Percentiles rank a stretch among this genome's conserved stretches.
Conservation (phyloP, 805 yeast species). For the Pichia scutulata region DNA sequence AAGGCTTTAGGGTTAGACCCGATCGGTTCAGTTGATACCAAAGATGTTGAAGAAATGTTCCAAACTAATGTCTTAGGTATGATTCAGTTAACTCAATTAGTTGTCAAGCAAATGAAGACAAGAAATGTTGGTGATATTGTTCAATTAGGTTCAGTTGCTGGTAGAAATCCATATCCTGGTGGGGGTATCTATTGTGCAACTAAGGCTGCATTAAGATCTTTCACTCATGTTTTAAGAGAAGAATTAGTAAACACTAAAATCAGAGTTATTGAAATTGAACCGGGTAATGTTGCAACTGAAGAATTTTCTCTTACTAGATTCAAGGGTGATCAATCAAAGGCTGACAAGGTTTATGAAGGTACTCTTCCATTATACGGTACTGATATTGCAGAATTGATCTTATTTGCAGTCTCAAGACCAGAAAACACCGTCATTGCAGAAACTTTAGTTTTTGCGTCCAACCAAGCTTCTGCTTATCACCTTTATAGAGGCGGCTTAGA, state of each 20-base stretch:
- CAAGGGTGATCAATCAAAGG: conserved; percentile 53
- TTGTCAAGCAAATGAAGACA: conserved; percentile 61
- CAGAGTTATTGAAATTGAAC: conserved; percentile 67
- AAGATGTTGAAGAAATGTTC: conserved; percentile 69
- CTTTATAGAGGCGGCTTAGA: conserved; percentile 34
- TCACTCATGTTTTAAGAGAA: conserved; percentile 57
- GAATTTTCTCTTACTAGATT: conserved; percentile 62
- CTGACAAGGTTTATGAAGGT: conserved; percentile 58
- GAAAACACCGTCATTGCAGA: conserved; percentile 74
- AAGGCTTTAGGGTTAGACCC: conserved; percentile 73
- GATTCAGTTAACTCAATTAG: conserved; percentile 74
- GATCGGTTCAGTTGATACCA: conserved; percentile 58
- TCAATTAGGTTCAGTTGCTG: conserved; percentile 72
- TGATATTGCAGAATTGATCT: conserved; percentile 70
- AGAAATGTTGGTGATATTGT: conserved; percentile 69
- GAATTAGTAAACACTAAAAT: conserved; percentile 46
- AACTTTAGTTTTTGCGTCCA: conserved; percentile 71
- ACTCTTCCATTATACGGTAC: conserved; percentile 64
- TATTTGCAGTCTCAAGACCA: conserved; percentile 58
- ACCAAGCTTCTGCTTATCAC: conserved; percentile 76
- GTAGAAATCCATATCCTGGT: conserved; percentile 72
- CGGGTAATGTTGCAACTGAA: conserved; percentile 69
- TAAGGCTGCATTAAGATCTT: conserved; percentile 64
- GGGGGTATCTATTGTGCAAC: conserved; percentile 75
- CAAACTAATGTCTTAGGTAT: conserved; percentile 84